Evolutionary conservation across 208 protist genomes (phyloP), one percentile per base, ranked within the genome.

Genomic region (Trypanosoma scelopori): DNA sequence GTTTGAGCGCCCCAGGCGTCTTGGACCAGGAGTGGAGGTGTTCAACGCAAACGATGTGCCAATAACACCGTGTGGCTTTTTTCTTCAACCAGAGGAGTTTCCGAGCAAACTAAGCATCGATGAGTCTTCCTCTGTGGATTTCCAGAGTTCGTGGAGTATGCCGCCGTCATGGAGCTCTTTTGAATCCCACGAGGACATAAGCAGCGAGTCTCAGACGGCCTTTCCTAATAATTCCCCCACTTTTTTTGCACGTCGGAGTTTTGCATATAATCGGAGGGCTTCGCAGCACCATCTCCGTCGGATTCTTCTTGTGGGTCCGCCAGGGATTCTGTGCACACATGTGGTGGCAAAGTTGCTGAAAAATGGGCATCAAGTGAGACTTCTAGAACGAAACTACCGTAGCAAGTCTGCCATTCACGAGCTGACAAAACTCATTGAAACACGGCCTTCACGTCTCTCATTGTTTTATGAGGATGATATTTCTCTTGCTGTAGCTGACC

Each of bases 381-480:
- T 59, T 12, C 27, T 71, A 12, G 46, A 65, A 15, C 51, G 51
- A 25, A 28, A 71, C 11, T 71, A 71, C 22, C 55, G 41, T 41
- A 25, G 57, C 22, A 65, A 64, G 25, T 23, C 2, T 13, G 16
- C 43, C 15, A 25, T 61, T 20, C 32, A 27, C n/a, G 22, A 18
- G 30, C 56, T 70, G 48, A n/a, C 30, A 43, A 56, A 23, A 30
- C 50, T 70, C 43, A 18, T 70, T 50, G 28, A 70, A 49, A 63
- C 55, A 5, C 46, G 48, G 15, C 65, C 65, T 18, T 69, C 52
- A 3, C 63, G 51, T 45, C 30, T 69, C 7, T 61, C 53, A 28
- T 64, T 71, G 28, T 71, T 71, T 64, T 63, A 61, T 12, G 65
- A 70, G 13, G 65, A 64, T 28, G 65, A 70, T 53, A 20, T 62